phyloP scores from a whole-genome alignment of 2,329 filamentous ascomycete genomes.

The Fusarium robinianum region DNA sequence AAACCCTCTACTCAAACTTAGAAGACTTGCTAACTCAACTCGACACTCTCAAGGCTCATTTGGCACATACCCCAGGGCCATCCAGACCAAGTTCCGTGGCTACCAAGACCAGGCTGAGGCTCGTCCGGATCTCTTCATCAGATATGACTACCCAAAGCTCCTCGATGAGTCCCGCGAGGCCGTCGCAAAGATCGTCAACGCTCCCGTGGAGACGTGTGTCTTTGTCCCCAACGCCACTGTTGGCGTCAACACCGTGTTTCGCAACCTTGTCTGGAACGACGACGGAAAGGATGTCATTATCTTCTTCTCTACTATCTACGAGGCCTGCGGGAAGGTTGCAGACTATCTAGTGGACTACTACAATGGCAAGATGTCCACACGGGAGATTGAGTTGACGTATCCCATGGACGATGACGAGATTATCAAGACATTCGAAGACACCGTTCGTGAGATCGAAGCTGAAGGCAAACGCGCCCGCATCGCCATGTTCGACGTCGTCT shows the following conservation, averaged over 20 bases:
- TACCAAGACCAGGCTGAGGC: slow-evolving; percentile 68
- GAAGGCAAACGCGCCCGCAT: slow-evolving; percentile 67
- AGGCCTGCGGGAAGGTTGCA: slow-evolving; percentile 74
- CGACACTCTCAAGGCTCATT: slow-evolving; percentile 76
- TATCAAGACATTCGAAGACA: slow-evolving; percentile 61
- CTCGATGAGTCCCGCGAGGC: slow-evolving; percentile 71
- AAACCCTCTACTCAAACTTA: neutral
- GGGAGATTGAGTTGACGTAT: slow-evolving; percentile 65
- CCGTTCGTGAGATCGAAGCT: slow-evolving; percentile 56
- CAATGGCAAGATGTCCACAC: slow-evolving; percentile 47
- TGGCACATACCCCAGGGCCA: slow-evolving; percentile 69
- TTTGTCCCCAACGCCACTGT: slow-evolving; percentile 83
- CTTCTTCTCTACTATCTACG: slow-evolving; percentile 79
- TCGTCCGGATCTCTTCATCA: slow-evolving; percentile 75
- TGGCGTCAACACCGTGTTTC: slow-evolving; percentile 77
- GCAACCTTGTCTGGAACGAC: slow-evolving; percentile 68
- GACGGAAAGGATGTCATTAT: slow-evolving; percentile 79
- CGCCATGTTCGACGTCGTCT: slow-evolving; percentile 76
- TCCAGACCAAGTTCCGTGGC: slow-evolving; percentile 63
- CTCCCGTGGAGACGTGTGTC: slow-evolving; percentile 68
- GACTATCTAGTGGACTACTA: slow-evolving; percentile 72
- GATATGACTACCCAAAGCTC: slow-evolving; percentile 65
- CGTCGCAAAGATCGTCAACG: slow-evolving; percentile 69
- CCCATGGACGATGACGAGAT: slow-evolving; percentile 73
- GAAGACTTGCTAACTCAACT: too few relatives aligned